Conservation (phyloP, 78 protist species). For the Dictyostelium citrinum region DNA sequence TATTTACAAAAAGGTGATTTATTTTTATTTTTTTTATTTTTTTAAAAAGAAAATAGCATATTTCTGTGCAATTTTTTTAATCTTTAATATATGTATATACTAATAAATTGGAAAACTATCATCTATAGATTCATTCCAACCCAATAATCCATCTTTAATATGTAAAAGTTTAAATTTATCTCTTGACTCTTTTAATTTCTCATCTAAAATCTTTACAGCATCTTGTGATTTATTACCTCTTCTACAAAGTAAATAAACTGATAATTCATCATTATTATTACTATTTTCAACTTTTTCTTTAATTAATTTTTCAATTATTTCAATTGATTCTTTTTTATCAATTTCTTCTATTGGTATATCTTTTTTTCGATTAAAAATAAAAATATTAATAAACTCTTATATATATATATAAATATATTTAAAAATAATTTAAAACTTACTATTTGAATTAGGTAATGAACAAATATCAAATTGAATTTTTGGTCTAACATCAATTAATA, state of each 20-base stretch:
- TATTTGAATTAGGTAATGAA: slow-evolving; percentile 46
- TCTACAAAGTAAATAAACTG: slow-evolving; percentile 68
- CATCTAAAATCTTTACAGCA: slow-evolving; percentile 34
- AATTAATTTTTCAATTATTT: neutral
- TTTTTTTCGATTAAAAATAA: neutral
- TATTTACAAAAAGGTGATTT: neutral
- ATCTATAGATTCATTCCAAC: slow-evolving; percentile 62
- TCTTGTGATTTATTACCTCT: slow-evolving; percentile 82
- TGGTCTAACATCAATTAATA: slow-evolving; percentile 75
- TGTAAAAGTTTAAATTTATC: slow-evolving; percentile 4
- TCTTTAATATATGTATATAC: neutral
- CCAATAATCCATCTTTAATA: slow-evolving; percentile 63
- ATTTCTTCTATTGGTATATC: slow-evolving; percentile 67
- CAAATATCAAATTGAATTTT: slow-evolving; percentile 68
- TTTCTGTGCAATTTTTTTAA: neutral
- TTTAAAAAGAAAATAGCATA: neutral
- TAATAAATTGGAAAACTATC: slow-evolving; percentile 61
- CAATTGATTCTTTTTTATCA: neutral
- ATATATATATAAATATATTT: too few relatives aligned
- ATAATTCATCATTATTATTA: neutral
- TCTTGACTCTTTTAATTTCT: neutral
- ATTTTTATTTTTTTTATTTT: too few relatives aligned
- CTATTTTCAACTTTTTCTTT: neutral
- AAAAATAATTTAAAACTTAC: slow-evolving; percentile 8
- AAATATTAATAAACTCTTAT: neutral